Percentiles rank a stretch among this genome's conserved stretches.
phyloP scores from a whole-genome alignment of 306 rosid species.

The Malus fusca region DNA sequence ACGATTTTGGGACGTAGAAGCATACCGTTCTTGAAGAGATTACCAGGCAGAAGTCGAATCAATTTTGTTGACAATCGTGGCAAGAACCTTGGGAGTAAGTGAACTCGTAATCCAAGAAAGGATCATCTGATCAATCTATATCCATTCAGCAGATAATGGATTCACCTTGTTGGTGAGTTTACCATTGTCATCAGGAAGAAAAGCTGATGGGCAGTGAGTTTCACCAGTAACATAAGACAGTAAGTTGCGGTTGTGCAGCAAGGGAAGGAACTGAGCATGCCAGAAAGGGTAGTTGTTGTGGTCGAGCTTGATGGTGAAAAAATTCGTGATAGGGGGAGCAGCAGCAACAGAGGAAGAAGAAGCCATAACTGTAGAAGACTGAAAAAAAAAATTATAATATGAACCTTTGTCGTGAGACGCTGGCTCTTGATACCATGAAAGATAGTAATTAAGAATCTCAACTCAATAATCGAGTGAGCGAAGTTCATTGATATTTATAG shows the following conservation, averaged over 20 bases:
- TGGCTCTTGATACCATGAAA: neutral
- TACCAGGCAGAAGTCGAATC: neutral
- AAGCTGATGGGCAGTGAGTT: neutral
- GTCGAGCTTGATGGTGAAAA: neutral
- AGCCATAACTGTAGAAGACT: neutral
- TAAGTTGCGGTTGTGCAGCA: no score
- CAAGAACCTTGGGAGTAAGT: neutral
- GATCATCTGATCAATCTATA: neutral
- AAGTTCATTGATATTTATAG: no score
- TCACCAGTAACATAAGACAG: neutral
- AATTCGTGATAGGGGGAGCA: neutral
- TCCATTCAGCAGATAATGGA: neutral
- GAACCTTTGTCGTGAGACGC: no score
- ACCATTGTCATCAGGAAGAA: neutral
- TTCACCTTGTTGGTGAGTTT: fast-evolving
- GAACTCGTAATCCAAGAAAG: neutral
- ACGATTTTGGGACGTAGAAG: neutral
- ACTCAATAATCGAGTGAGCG: no score
- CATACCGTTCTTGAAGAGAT: neutral
- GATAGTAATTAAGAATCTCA: no score
- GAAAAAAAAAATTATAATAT: no score
- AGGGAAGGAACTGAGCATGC: neutral
- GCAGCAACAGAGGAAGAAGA: neutral
- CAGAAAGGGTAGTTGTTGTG: neutral
- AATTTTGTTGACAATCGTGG: fast-evolving